These are phyloP conservation scores for Acacia confusa DNA, from an alignment of 306 rosid species.

Conservation along the genomic window DNA sequence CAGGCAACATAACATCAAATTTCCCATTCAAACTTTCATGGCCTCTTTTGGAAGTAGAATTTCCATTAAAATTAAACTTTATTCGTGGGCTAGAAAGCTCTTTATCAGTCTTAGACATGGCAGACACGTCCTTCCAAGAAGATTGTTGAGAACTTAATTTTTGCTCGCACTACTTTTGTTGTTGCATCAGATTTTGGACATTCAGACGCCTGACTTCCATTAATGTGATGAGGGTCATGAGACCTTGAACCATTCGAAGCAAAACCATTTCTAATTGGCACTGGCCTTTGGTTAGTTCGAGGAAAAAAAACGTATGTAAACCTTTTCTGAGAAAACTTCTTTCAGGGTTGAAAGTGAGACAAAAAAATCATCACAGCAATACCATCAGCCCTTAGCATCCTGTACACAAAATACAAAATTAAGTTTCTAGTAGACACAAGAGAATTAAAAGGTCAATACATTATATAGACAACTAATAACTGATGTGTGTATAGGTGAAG, in stretches of 20 bases:
- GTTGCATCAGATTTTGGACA: conserved; percentile 47
- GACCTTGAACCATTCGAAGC: conserved; percentile 64
- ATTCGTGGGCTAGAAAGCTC: conserved; percentile 47
- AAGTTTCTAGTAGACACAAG: conserved; percentile 17
- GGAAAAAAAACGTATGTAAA: conserved; percentile 91
- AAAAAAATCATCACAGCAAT: conserved; percentile 85
- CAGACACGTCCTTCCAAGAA: conserved; percentile 50
- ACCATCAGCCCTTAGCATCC: conserved; percentile 95
- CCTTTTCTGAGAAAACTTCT: conserved; percentile 92
- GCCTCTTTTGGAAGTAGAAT: conserved; percentile 50
- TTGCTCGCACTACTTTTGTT: conserved; percentile 45
- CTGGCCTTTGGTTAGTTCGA: conserved; percentile 77
- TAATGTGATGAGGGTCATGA: conserved; percentile 43
- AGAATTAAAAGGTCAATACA: conserved; percentile 11
- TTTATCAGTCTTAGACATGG: conserved; percentile 54
- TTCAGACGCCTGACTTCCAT: conserved; percentile 66
- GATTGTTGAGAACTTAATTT: conserved; percentile 52
- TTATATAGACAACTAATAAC: background rate
- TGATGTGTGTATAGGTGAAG: background rate
- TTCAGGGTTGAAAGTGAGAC: conserved; percentile 80
- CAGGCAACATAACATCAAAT: conserved; percentile 39
- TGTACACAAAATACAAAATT: conserved; percentile 38
- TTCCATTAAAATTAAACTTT: conserved; percentile 60
- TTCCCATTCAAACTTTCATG: conserved; percentile 61
- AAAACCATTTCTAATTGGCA: conserved; percentile 42